Evolutionary conservation across 495 filamentous ascomycete genomes (phyloP).

Genomic region (Penicillium maclennaniae): DNA sequence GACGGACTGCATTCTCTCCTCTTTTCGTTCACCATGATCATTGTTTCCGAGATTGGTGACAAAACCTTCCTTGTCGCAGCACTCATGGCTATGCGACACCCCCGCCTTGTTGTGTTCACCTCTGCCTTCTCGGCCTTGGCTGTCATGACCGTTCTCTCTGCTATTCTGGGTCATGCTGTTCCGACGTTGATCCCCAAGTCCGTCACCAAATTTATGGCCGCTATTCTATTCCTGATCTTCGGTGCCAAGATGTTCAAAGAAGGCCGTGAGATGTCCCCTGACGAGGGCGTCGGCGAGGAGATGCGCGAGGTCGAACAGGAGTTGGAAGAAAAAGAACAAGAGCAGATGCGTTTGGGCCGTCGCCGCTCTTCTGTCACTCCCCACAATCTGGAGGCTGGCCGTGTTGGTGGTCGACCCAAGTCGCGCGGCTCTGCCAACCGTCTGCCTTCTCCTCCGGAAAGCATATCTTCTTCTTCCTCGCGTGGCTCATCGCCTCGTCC

Average conservation of each 20-base stretch:
- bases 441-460: conserved; percentile 52
- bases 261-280: conserved; percentile 78
- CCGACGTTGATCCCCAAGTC: conserved; percentile 86
- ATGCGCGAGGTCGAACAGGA: conserved; percentile 97
- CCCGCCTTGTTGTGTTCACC: conserved; percentile 86
- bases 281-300: conserved; percentile 88
- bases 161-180: conserved; percentile 89
- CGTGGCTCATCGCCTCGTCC: conserved; percentile 55
- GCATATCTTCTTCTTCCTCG: conserved; percentile 52
- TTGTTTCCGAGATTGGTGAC: conserved; percentile 96
- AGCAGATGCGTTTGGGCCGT: conserved; percentile 51
- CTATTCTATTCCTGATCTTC: conserved; percentile 82
- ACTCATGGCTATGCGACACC: conserved; percentile 98
- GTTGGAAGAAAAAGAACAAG: conserved; percentile 86
- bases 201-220: conserved; percentile 81
- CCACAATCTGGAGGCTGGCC: conserved; percentile 48
- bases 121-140: conserved; percentile 89
- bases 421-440: conserved; percentile 44
- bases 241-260: conserved; percentile 82
- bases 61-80: conserved; percentile 98
- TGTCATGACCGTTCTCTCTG: conserved; percentile 94
- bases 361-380: conserved; percentile 51
- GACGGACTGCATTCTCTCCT: conserved; percentile 87
- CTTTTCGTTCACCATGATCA: conserved; percentile 93
- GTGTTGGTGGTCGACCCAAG: conserved; percentile 39